Conservation (phyloP, 2,329 filamentous ascomycete species). For the Claviceps cyperi region DNA sequence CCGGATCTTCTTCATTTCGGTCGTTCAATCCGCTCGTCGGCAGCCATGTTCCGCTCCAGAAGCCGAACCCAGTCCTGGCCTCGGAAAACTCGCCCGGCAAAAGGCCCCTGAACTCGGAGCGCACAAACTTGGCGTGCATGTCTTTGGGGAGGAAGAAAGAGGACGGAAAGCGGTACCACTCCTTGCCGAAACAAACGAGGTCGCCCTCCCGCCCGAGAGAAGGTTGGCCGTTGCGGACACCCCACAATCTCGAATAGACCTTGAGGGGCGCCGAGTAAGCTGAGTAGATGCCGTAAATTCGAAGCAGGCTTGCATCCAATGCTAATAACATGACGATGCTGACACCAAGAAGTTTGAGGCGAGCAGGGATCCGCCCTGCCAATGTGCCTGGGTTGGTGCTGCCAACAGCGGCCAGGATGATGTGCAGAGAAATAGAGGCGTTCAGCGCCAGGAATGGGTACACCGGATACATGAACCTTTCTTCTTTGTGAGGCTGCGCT, state of each 20-base stretch:
- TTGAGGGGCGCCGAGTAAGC: constrained; percentile 71
- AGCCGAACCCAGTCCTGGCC: constrained; percentile 50
- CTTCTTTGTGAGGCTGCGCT: constrained; percentile 88
- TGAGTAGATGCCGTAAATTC: constrained; percentile 62
- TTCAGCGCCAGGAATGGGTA: constrained; percentile 87
- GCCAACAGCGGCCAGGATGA: constrained; percentile 62
- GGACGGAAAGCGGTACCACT: constrained; percentile 96
- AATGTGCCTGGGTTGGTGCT: constrained; percentile 52
- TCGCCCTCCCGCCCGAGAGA: constrained; percentile 44
- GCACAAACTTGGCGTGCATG: constrained; percentile 78
- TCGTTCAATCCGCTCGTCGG: constrained; percentile 81
- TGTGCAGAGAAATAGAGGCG: constrained; percentile 71
- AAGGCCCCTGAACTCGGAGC: constrained; percentile 77
- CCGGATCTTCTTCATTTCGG: constrained; percentile 68
- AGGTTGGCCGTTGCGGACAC: constrained; percentile 26
- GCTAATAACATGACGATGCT: constrained; percentile 46
- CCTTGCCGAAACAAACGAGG: constrained; percentile 79
- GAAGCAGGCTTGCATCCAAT: constrained; percentile 50
- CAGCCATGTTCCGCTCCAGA: constrained; percentile 74
- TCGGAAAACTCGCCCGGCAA: constrained; percentile 84
- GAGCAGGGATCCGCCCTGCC: constrained; percentile 56
- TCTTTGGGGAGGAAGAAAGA: constrained; percentile 80
- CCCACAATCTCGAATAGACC: constrained; percentile 54
- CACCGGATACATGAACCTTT: constrained; percentile 94
- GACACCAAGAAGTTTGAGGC: constrained; percentile 56